Conservation (phyloP, 1,284 basidiomycete species). For the Austroboletus novae-zelandiae region DNA sequence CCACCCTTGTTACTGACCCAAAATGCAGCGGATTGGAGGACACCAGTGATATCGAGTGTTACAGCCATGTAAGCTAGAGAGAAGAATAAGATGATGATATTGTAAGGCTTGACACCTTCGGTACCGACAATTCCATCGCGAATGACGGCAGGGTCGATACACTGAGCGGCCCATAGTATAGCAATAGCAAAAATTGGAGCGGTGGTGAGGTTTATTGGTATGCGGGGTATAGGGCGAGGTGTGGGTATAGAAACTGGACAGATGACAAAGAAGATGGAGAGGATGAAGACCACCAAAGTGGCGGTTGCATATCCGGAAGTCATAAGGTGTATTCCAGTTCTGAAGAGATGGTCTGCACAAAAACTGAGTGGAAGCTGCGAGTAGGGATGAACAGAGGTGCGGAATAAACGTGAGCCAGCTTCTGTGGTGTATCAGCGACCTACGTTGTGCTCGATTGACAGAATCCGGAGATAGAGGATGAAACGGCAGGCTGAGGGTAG, state of each 20-base stretch:
- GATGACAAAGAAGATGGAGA: constrained; percentile 74
- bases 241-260: constrained; percentile 58
- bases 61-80: constrained; percentile 94
- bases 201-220: constrained; percentile 67
- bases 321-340: constrained; percentile 29
- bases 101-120: constrained; percentile 84
- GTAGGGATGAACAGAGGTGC: neutral
- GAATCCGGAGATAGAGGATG: neutral
- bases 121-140: constrained; percentile 70
- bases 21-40: constrained; percentile 85
- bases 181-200: constrained; percentile 81
- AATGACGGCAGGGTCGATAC: constrained; percentile 64
- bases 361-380: neutral
- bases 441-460: neutral
- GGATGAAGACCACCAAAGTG: constrained; percentile 69
- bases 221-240: constrained; percentile 30
- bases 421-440: neutral
- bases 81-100: constrained; percentile 91
- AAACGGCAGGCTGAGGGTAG: neutral
- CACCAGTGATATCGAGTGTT: constrained; percentile 86
- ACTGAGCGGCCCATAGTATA: constrained; percentile 73
- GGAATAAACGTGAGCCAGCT: neutral
- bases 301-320: constrained; percentile 54
- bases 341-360: neutral
- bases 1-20: constrained; percentile 82